Base-by-base conservation (phyloP, 495 filamentous ascomycete genomes). In the Aspergillus leporis region DNA sequence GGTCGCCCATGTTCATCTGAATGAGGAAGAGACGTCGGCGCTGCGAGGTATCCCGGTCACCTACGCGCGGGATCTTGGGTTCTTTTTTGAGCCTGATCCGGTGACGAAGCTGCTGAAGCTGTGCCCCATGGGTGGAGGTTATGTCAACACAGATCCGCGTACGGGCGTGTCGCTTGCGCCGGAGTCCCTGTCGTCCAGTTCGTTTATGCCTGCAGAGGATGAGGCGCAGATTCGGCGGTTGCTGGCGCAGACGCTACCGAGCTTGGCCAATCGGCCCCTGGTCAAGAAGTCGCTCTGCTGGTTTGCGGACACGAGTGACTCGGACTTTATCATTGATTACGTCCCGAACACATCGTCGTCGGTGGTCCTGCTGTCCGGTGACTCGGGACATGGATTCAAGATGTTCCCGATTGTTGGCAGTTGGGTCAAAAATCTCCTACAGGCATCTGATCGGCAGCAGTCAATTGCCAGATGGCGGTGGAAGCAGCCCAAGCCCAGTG, bases 41-140 rank as follows among this genome's bases (percentile, higher is more conserved):
- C 71, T 87, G 6, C 74, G 76, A 9, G 79, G 80, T 18, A 82
- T 85, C 48, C 82, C 84, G 0, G 78, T 83, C 1, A 81, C 76
- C 4, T 81, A 84, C 53, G 77, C 72, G 9, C 75, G 82, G 12
- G 82, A 85, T 66, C 65, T 85, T 16, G 82, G 82, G 0, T 85
- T 85, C 70, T 82, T 84, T 64, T 87, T 85, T 53, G 82, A 85
- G 61, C 82, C 83, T 0, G 82, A 84, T 61, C 76, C 72, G 1
- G 74, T 76, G 62, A 83, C 81, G 0, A 75, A 79, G 28, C 58
- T 84, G 22, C 55, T 84, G 32, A 86, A 85, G 72, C 61, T 86
- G 12, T 83, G 81, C 47, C 79, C 82, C 0, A 73, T 78, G 61
- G 79, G 80, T 18, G 78, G 76, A 0, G 84, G 82, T 2, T 84